Evolutionary conservation across 2,329 filamentous ascomycete genomes (phyloP), one percentile per base, ranked within the genome.

Genomic region (Penicillium sp.): DNA sequence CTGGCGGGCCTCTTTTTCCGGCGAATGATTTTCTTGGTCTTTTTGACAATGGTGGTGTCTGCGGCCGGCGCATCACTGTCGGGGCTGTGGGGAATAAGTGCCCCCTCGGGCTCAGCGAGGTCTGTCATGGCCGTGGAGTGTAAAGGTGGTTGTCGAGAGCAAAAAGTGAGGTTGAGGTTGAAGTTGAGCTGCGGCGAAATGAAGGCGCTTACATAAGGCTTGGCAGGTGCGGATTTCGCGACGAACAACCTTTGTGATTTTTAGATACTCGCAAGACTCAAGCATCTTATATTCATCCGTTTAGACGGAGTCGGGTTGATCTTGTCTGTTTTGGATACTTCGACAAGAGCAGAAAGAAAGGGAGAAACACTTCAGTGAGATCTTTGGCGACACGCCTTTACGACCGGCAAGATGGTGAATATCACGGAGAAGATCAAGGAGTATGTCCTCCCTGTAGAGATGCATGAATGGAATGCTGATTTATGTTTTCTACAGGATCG

Each of bases 351-450:
- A 6, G 27, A n/a, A 40, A 28, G 5, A 31, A 9, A 5, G 10
- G 8, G 20, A 23, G 42, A 24, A 56, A 31, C 31, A 41, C 27
- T 20, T 10, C 31, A 32, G 35, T 56, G 59, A 61, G 58, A 57
- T 56, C 58, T 43, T 43, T 54, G 54, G 52, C 39, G 32, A 50
- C 13, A 38, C 44, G 49, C 47, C 50, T 45, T 37, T 50, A 12
- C 44, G 49, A 63, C 59, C 58, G 65, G 42, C 70, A 75, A 67
- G 66, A 98, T 98, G 93, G 93, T 97, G 73, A 97, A 97, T 78
- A 98, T 98, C 61, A 97, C 93, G 59, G 95, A 98, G 48, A 97
- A 95, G 81, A 98, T 98, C 78, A 98, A 98, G 81, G 93, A 97
- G 92, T 95, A 75, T 70, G 59, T 55, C 8, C 8, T 27, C 18